These are phyloP conservation scores for Fusarium aywerte DNA, from an alignment of 2,329 filamentous ascomycete genomes.

Conservation along the genomic window DNA sequence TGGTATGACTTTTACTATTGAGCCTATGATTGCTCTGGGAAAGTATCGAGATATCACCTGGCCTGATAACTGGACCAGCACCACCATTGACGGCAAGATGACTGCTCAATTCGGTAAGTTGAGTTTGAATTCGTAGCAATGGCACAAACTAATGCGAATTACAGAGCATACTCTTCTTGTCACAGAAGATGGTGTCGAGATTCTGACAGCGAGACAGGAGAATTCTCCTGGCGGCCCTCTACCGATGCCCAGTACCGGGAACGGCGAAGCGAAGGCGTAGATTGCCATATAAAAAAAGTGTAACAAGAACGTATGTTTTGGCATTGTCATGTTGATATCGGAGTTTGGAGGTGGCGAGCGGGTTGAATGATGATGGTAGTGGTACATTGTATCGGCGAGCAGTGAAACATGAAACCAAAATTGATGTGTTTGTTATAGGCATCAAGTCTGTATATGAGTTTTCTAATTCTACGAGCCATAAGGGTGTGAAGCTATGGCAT, in stretches of 20 bases:
- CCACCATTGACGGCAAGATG: constrained; percentile 86
- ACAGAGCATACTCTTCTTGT: constrained; percentile 84
- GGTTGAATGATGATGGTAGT: constrained; percentile 6
- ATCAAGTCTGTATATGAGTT: background rate
- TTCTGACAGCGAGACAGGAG: constrained; percentile 77
- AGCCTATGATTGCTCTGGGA: constrained; percentile 96
- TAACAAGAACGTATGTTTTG: constrained; percentile 13
- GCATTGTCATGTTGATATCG: constrained; percentile 7
- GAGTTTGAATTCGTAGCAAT: background rate
- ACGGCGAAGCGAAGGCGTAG: constrained; percentile 28
- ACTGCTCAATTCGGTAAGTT: constrained; percentile 90
- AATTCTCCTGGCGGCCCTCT: constrained; percentile 81
- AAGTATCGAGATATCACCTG: constrained; percentile 93
- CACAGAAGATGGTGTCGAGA: constrained; percentile 83
- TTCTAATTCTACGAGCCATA: background rate
- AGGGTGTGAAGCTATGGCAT: constrained; percentile 15
- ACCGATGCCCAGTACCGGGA: constrained; percentile 60
- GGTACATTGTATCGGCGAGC: constrained; percentile 12
- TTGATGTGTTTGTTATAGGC: constrained; percentile 10
- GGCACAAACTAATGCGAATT: constrained; percentile 35
- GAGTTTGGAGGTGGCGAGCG: constrained; percentile 30
- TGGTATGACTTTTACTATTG: constrained; percentile 98
- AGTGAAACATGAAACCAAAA: constrained; percentile 4
- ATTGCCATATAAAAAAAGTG: constrained; percentile 6
- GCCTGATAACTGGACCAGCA: constrained; percentile 99